These are phyloP conservation scores for Prunus salicina DNA, from an alignment of 306 rosid genomes.

Conservation along the genomic window DNA sequence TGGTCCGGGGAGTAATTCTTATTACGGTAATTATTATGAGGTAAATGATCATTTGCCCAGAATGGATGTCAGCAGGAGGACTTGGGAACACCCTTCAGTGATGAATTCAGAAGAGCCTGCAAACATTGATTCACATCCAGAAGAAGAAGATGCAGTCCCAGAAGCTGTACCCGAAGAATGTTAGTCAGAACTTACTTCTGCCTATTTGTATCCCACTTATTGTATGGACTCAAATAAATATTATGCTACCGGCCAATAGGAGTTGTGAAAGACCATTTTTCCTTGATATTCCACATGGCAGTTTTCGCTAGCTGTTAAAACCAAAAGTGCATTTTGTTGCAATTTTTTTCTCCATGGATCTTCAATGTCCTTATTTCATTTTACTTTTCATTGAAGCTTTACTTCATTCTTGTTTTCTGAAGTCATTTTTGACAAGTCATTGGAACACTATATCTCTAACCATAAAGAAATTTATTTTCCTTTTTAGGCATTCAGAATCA, in stretches of 20 bases:
- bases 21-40: conserved; percentile 65
- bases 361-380: not conserved
- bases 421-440: not conserved
- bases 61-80: conserved; percentile 61
- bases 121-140: conserved; percentile 47
- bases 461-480: conserved; percentile 1
- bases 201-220: not conserved
- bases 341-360: not conserved
- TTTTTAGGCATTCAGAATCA: conserved; percentile 52
- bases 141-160: conserved; percentile 50
- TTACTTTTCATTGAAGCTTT: not conserved
- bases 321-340: not conserved
- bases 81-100: conserved; percentile 64
- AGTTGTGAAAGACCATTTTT: not conserved
- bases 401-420: not conserved
- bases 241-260: not conserved
- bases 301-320: not conserved
- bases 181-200: conserved; percentile 39
- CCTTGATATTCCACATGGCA: not conserved
- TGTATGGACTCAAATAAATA: not conserved
- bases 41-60: conserved; percentile 66
- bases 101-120: conserved; percentile 47
- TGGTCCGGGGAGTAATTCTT: conserved; percentile 59
- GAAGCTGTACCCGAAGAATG: conserved; percentile 78
- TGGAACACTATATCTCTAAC: not conserved